A percentile compares a stretch with the other conserved stretches of the same genome.
Conservation (phyloP, 768 basidiomycete genomes). For the Gelatoporia subvermispora region DNA sequence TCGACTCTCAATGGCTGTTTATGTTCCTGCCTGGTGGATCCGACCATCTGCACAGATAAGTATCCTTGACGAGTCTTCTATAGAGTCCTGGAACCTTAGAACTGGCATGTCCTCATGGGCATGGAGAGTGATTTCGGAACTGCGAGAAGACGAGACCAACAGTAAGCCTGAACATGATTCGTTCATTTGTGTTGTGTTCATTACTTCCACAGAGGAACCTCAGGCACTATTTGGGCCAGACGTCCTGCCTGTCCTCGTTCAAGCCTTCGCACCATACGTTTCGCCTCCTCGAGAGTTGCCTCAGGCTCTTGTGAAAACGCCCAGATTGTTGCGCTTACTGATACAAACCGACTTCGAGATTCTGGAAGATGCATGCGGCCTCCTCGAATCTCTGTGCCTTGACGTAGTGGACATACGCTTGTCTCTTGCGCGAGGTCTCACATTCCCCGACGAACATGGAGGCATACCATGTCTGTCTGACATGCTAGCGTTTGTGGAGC, state of each 20-base stretch:
- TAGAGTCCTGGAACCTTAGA: conserved; percentile 66
- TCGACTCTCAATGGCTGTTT: conserved; percentile 61
- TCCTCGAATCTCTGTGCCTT: conserved; percentile 71
- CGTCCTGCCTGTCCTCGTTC: conserved; percentile 57
- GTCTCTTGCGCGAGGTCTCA: conserved; percentile 61
- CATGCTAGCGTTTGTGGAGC: conserved; percentile 72
- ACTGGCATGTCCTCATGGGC: conserved; percentile 67
- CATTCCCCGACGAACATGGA: conserved; percentile 52
- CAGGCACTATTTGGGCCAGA: conserved; percentile 57
- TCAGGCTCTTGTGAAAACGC: conserved; percentile 32
- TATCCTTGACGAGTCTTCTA: conserved; percentile 14
- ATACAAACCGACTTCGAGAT: conserved; percentile 65
- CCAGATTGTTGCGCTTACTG: conserved; percentile 38
- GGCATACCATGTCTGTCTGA: conserved; percentile 53
- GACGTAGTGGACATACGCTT: conserved; percentile 75
- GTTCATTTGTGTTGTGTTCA: not conserved
- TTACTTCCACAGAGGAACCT: conserved; percentile 28
- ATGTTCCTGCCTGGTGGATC: conserved; percentile 70
- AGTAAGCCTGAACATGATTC: conserved; percentile 34
- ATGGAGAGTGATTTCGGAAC: conserved; percentile 70
- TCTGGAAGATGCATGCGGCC: conserved; percentile 68
- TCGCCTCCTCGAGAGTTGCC: conserved; percentile 43
- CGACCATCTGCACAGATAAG: conserved; percentile 15
- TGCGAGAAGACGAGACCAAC: conserved; percentile 51
- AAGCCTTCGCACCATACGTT: conserved; percentile 55